Evolutionary conservation across 2,329 filamentous ascomycete genomes (phyloP).

Genomic region (Xylaria sp.): DNA sequence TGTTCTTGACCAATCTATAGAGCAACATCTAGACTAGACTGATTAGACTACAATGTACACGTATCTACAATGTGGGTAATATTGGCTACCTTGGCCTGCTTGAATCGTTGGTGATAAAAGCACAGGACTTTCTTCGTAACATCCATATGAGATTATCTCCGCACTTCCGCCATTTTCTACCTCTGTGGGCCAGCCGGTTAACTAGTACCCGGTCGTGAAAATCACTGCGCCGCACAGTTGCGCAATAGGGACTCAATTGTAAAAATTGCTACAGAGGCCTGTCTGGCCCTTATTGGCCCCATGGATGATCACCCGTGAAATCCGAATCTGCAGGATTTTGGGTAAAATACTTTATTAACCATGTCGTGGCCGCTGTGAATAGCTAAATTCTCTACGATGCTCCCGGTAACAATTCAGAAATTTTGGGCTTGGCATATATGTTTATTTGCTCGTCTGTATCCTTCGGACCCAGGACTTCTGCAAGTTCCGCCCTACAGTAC

Average conservation of each 20-base stretch:
- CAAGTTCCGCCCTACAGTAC: background rate
- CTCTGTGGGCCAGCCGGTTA: background rate
- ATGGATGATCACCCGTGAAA: conserved; percentile 13
- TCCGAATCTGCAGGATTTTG: conserved; percentile 14
- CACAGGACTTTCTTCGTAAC: conserved; percentile 12
- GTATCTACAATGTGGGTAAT: background rate
- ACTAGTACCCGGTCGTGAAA: background rate
- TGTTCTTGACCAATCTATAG: background rate
- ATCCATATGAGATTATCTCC: conserved; percentile 21
- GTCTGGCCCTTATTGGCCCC: conserved; percentile 8
- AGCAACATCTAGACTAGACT: background rate
- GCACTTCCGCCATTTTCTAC: conserved; percentile 20
- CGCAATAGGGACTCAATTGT: conserved; percentile 3
- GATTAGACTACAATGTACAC: background rate
- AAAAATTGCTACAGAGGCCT: conserved; percentile 8
- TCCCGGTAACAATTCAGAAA: background rate
- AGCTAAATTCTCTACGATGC: background rate
- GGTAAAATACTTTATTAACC: conserved; percentile 27
- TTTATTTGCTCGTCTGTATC: background rate
- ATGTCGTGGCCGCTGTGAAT: conserved; percentile 9
- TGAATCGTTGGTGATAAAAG: conserved; percentile 3
- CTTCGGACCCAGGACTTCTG: background rate
- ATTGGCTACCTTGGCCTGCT: background rate
- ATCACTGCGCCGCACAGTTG: conserved; percentile 24
- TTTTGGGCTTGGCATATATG: background rate